These are phyloP conservation scores for Vitellaria paradoxa DNA, from an alignment of 179 eudicot genomes.

Conservation along the genomic window DNA sequence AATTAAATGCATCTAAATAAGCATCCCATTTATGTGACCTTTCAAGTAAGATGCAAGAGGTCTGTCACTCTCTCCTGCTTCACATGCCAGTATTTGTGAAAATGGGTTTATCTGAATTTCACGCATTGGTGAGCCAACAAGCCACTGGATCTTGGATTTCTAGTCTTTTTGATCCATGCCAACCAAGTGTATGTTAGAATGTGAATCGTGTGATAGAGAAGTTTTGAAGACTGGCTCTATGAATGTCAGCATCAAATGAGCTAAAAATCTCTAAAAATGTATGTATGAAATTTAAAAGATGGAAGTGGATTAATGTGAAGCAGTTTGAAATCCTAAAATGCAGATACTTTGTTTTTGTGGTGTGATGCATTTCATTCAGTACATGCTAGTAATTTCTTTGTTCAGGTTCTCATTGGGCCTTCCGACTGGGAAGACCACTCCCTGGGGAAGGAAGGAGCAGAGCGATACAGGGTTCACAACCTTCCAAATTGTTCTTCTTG, in stretches of 20 bases:
- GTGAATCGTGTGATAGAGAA: too few species aligned
- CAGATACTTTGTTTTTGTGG: background rate
- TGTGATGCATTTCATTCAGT: background rate
- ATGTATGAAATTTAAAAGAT: too few species aligned
- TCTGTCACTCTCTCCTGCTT: background rate
- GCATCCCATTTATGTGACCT: background rate
- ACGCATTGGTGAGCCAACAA: background rate
- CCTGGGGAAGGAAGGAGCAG: conserved; percentile 62
- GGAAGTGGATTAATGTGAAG: background rate
- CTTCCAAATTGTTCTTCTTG: conserved; percentile 55
- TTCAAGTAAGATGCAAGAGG: background rate
- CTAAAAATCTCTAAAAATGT: background rate
- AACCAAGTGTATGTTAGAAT: background rate
- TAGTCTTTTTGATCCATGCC: background rate
- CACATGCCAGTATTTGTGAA: background rate
- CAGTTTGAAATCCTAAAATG: background rate
- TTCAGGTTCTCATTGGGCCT: conserved; percentile 71
- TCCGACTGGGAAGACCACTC: conserved; percentile 67
- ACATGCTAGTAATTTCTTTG: background rate
- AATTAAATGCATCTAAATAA: background rate
- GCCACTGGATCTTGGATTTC: background rate
- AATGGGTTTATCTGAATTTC: background rate
- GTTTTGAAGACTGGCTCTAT: background rate
- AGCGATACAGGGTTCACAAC: conserved; percentile 68
- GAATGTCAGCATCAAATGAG: background rate